phyloP scores from a whole-genome alignment of 345 rosid species.

The Salix viminalis region DNA sequence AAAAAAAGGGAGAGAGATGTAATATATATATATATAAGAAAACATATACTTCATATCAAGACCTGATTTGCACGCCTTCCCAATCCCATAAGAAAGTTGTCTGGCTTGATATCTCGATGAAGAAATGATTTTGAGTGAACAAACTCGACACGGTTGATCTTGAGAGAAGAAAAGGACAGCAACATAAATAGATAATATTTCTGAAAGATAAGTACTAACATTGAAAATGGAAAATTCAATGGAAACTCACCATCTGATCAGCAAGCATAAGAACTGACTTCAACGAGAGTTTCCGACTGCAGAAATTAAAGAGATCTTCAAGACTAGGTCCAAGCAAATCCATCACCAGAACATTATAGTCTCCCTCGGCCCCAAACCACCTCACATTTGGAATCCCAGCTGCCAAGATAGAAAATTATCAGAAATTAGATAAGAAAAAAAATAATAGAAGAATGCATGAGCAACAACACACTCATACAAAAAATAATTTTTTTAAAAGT shows the following conservation, averaged over 20 bases:
- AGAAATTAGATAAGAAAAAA: background rate
- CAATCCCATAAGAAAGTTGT: slow-evolving; percentile 90
- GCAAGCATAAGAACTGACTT: slow-evolving; percentile 96
- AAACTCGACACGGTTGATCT: slow-evolving; percentile 85
- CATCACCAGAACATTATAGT: slow-evolving; percentile 81
- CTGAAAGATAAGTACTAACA: slow-evolving; percentile 2
- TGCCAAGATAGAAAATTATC: slow-evolving; percentile 22
- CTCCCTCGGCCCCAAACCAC: slow-evolving; percentile 92
- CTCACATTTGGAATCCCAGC: slow-evolving; percentile 81
- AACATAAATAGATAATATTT: background rate
- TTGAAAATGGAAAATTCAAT: background rate
- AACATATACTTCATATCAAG: slow-evolving; percentile 10
- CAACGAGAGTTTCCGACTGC: slow-evolving; percentile 79
- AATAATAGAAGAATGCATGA: background rate
- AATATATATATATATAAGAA: background rate
- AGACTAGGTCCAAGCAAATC: slow-evolving; percentile 94
- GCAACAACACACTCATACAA: background rate
- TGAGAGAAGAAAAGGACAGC: slow-evolving; percentile 7
- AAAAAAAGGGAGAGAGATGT: background rate
- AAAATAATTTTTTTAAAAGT: background rate
- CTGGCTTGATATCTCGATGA: slow-evolving; percentile 94
- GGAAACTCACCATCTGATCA: slow-evolving; percentile 73
- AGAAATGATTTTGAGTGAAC: slow-evolving; percentile 86
- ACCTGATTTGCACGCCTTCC: slow-evolving; percentile 92
- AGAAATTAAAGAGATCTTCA: slow-evolving; percentile 87